phyloP scores from a whole-genome alignment of 352 stramenopile genomes.

The Lagenidium giganteum region DNA sequence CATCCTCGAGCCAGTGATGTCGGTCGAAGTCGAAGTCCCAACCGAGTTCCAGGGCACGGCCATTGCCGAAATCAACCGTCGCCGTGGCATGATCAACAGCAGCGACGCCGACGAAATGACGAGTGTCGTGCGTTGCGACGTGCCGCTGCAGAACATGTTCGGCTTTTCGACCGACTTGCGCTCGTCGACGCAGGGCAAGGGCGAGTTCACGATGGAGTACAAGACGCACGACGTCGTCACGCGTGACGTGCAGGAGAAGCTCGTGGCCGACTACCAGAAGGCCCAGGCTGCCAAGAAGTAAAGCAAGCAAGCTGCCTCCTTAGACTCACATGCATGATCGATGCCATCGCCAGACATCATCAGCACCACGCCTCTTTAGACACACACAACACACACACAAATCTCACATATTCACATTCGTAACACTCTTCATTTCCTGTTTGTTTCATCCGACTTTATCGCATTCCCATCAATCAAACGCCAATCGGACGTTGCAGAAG shows the following conservation, averaged over 20 bases:
- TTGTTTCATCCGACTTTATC: no score
- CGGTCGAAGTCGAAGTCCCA: conserved; percentile 91
- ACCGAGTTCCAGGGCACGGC: conserved; percentile 96
- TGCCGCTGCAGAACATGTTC: conserved; percentile 99
- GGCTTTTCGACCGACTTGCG: conserved; percentile 97
- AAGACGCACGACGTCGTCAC: conserved; percentile 94
- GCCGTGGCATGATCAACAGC: conserved; percentile 94
- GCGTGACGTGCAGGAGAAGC: conserved; percentile 91
- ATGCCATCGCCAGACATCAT: no score
- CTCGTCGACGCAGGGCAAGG: conserved; percentile 95
- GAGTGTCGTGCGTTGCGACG: conserved; percentile 89
- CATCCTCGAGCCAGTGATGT: conserved; percentile 97
- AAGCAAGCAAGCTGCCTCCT: conserved; percentile 36
- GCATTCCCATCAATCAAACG: no score
- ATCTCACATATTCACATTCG: no score
- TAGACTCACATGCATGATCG: background rate
- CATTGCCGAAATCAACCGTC: conserved; percentile 91
- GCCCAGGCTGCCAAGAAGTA: conserved; percentile 74
- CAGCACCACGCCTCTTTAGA: no score
- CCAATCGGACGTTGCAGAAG: no score
- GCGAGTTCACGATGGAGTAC: conserved; percentile 99
- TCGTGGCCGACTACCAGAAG: conserved; percentile 93
- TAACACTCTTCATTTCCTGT: no score
- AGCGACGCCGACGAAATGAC: conserved; percentile 94
- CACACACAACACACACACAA: no score